Evolutionary conservation across 202 grass and related monocot genomes (phyloP), one percentile per base, ranked within the genome.

Genomic region (Zoysia matrella): DNA sequence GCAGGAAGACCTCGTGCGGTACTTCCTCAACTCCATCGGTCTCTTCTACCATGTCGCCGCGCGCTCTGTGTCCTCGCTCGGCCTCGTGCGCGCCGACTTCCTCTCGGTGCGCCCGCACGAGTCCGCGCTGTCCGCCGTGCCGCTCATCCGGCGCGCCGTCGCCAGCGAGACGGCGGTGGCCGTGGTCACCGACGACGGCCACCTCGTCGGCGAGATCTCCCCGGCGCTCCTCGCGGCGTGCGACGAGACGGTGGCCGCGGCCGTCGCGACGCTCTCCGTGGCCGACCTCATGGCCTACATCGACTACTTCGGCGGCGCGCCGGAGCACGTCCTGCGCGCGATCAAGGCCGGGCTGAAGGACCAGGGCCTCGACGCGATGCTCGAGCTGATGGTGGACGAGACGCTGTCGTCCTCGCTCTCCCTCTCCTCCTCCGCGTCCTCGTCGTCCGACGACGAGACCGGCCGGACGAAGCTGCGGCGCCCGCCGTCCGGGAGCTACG

Each of bases 21-120:
- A 94, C 87, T 91, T 97, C 85, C 91, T 97, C 45, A 90, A 90
- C 83, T 92, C 85, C 69, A 94, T 97, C 55, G 81, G 89, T 67
- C 69, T 90, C 77, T 90, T 94, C 77, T 90, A 88, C 83, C 83
- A 90, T 80, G 81, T 90, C 73, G 85, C 87, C 40, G 75, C 91
- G 5, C 83, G 84, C 61, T 88, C 89, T 49, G 84, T 97, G 49
- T 89, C 91, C 70, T 83, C 83, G 50, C 94, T 97, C 16, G 80
- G 85, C 13, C 89, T 97, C 85, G 86, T 97, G 65, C 89, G 83
- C 57, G 5, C 83, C 22, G 79, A 86, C 65, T 75, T 54, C 87
- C 89, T 92, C 61, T 84, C 91, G 2, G 58, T 90, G 79, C 90
- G 74, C 7, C 89, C 85, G 16, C 65, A 94, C 65, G 89, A 92